A percentile compares a stretch with the other conserved stretches of the same genome.
Evolutionary conservation across 176 grass and related monocot species (phyloP).

Genomic region (Pontederia paniculata): DNA sequence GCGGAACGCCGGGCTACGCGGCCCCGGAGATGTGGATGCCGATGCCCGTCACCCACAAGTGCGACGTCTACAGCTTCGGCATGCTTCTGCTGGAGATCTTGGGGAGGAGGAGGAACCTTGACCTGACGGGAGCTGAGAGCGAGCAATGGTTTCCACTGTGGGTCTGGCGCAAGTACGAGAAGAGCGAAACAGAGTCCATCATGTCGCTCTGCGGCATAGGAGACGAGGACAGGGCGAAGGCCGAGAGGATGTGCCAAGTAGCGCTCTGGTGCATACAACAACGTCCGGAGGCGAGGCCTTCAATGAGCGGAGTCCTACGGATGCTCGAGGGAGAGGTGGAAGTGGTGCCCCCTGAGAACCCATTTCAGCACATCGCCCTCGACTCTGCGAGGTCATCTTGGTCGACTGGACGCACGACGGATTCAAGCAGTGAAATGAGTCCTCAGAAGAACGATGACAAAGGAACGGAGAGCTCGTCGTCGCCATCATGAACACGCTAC

Average conservation of each 20-base stretch:
- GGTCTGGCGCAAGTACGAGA: constrained; percentile 2
- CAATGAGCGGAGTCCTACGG: background rate
- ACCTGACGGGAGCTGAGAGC: background rate
- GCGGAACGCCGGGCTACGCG: constrained; percentile 3
- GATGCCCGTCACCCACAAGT: background rate
- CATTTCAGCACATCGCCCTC: background rate
- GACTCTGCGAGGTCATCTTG: background rate
- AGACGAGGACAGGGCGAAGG: background rate
- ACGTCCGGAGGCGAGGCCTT: background rate
- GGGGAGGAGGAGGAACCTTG: constrained; percentile 4
- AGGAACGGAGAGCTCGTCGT: background rate
- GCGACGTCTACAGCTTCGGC: constrained; percentile 7
- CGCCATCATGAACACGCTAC: background rate
- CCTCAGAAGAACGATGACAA: background rate
- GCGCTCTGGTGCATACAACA: background rate
- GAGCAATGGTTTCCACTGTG: constrained; percentile 1
- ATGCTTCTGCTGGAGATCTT: constrained; percentile 7
- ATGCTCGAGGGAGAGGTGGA: background rate
- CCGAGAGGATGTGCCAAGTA: background rate
- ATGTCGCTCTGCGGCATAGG: background rate
- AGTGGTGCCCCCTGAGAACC: background rate
- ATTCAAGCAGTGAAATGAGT: background rate
- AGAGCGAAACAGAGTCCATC: background rate
- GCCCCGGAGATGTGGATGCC: constrained; percentile 7
- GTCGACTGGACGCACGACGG: background rate